Base-by-base conservation (phyloP, 1,139 yeast species). In the Sugiyamaella pinicola region DNA sequence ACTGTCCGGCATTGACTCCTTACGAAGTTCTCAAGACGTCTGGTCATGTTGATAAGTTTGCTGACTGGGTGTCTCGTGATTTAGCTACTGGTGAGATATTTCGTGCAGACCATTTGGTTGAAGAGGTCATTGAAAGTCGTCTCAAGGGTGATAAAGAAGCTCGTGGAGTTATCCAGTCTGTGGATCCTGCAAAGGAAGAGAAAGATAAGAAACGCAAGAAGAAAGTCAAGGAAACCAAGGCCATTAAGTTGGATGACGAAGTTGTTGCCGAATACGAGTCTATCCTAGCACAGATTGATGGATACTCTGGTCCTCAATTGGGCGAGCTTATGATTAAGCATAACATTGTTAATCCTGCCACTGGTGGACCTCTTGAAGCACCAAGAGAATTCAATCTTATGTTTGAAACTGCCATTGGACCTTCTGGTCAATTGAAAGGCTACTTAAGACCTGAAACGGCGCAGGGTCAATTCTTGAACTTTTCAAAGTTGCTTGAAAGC, bases 41-140 rank as follows among this genome's bases (percentile, higher is more conserved):
- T 50, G 99, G 99, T 64, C 99, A 95, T 72, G 99, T 95, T 59
- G 99, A 93, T 72, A 93, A 95, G 78, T 95, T 95, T 70, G 88
- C 97, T 59, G 99, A 95, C 73, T 95, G 97, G 97, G 93, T 95
- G 99, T 90, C 96, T 74, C 85, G 87, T 69, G 99, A 95, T 73
- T 77, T 83, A 68, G 87, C 88, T 69, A 87, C 97, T 46, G 99
- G 99, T 61, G 99, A 95, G 75, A 95, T 95, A 64, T 95, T 95
- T 79, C 83, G 99, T 75, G 98, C 98, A 50, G 99, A 95, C 72
- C 99, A 95, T 72, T 78, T 95, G 68, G 96, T 95, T 52, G 99
- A 95, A 76, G 99, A 93, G 75, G 99, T 95, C 8, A 78, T 95
- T 64, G 99, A 93, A 76, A 80, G 95, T 53, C 84, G 99, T 71